Percentiles rank a stretch among this genome's conserved stretches.
Evolutionary conservation across 257 asterid genomes (phyloP).

Genomic region (Nicotiana benthamiana): DNA sequence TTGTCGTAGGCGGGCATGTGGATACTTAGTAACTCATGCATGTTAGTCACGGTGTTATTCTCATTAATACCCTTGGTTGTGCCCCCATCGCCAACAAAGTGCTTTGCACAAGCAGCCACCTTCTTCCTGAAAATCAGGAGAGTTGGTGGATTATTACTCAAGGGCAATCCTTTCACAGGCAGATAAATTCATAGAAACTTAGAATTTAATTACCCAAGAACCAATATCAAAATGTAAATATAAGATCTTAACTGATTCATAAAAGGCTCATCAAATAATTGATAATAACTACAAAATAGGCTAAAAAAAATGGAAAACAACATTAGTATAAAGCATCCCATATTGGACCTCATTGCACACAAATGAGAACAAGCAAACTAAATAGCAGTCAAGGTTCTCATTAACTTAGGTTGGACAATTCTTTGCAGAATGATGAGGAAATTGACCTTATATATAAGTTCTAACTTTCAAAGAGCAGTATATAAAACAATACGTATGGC

Average conservation of each 20-base stretch:
- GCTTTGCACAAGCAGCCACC: constrained; percentile 93
- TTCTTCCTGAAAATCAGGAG: constrained; percentile 43
- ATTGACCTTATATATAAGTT: not conserved
- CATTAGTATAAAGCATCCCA: not conserved
- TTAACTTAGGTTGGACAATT: not conserved
- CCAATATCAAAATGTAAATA: not conserved
- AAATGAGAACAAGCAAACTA: not conserved
- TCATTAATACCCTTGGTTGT: constrained; percentile 70
- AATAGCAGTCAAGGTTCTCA: not conserved
- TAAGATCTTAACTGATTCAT: not conserved
- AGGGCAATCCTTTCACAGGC: not conserved
- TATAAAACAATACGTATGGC: constrained; percentile 5
- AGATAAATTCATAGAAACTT: not conserved
- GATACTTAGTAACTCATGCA: constrained; percentile 66
- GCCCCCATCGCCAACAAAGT: constrained; percentile 96
- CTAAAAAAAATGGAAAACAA: not conserved
- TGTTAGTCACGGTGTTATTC: constrained; percentile 50
- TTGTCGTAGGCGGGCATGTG: constrained; percentile 89
- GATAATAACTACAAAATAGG: not conserved
- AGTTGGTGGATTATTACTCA: not conserved
- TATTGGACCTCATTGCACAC: not conserved
- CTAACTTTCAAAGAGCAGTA: constrained; percentile 5
- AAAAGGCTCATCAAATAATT: not conserved
- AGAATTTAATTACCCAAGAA: not conserved
- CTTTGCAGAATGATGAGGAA: not conserved